A percentile compares a stretch with the other conserved stretches of the same genome.
Evolutionary conservation across 2,329 filamentous ascomycete genomes (phyloP).

Genomic region (Periconia sp.): DNA sequence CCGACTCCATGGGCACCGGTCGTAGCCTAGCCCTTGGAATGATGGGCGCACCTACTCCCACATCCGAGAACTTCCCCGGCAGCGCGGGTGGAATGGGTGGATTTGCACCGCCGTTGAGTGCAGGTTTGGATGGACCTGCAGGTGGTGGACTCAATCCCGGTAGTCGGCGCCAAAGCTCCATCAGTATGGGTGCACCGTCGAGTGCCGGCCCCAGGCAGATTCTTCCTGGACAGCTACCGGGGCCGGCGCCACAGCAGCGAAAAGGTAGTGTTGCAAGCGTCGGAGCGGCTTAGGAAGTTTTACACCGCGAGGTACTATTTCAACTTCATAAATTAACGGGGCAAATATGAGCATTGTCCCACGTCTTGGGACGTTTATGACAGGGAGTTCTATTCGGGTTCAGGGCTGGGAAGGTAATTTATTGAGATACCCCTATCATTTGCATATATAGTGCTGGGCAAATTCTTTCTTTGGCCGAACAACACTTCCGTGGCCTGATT

Average conservation of each 20-base stretch:
- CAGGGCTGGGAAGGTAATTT: no score
- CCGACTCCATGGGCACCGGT: constrained; percentile 28
- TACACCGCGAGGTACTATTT: no score
- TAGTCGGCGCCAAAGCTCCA: constrained; percentile 38
- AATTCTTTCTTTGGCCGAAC: no score
- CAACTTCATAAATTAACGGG: no score
- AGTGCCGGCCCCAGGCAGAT: constrained; percentile 40
- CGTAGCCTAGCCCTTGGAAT: constrained; percentile 35
- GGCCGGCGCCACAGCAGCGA: constrained; percentile 34
- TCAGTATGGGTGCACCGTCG: constrained; percentile 24
- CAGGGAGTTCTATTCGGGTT: no score
- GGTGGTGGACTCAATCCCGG: constrained; percentile 16
- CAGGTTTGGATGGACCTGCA: constrained; percentile 32
- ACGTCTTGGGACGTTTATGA: no score
- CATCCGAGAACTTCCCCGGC: constrained; percentile 37
- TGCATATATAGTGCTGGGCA: no score
- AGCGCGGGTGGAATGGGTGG: constrained; percentile 32
- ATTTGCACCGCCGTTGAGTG: constrained; percentile 36
- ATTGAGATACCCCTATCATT: no score
- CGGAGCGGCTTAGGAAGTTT: background rate
- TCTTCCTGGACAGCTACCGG: constrained; percentile 45
- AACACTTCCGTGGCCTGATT: no score
- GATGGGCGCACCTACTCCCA: constrained; percentile 40
- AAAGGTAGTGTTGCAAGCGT: constrained; percentile 36
- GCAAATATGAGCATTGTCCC: no score